Conservation (phyloP, 2,329 filamentous ascomycete species). For the Aureobasidium sp. region DNA sequence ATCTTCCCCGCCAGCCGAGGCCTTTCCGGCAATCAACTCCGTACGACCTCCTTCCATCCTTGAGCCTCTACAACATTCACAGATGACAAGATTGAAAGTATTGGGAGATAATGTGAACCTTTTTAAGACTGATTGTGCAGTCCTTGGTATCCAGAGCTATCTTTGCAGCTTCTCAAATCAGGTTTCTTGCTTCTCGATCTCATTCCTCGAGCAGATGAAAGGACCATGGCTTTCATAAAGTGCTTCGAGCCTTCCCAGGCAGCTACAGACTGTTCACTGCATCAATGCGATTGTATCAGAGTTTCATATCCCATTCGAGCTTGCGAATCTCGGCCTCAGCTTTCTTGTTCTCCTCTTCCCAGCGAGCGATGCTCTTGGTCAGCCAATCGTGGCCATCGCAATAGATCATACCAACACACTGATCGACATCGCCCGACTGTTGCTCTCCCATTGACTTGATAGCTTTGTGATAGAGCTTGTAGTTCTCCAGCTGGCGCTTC, state of each 20-base stretch:
- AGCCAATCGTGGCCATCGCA: not conserved
- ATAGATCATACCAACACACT: not conserved
- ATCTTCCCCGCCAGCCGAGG: not conserved
- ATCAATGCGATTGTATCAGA: not conserved
- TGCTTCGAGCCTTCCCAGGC: not conserved
- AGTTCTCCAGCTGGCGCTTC: not conserved
- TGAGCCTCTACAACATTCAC: not conserved
- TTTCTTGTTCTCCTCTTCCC: slow-evolving; percentile 4
- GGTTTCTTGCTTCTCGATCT: too few species aligned
- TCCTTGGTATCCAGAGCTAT: not conserved
- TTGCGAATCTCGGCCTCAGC: slow-evolving; percentile 7
- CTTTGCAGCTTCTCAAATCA: too few species aligned
- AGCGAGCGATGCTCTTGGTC: not conserved
- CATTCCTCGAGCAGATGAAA: too few species aligned
- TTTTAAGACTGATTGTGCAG: too few species aligned
- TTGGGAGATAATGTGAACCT: too few species aligned
- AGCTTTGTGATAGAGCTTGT: not conserved
- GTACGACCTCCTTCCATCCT: not conserved
- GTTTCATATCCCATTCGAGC: not conserved
- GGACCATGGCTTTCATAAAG: not conserved
- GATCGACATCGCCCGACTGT: not conserved
- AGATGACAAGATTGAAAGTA: not conserved
- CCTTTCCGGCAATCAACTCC: not conserved
- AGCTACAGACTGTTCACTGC: not conserved
- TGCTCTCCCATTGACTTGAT: not conserved